Conservation (phyloP, 2,329 filamentous ascomycete genomes). For the Fusarium incarnatum region DNA sequence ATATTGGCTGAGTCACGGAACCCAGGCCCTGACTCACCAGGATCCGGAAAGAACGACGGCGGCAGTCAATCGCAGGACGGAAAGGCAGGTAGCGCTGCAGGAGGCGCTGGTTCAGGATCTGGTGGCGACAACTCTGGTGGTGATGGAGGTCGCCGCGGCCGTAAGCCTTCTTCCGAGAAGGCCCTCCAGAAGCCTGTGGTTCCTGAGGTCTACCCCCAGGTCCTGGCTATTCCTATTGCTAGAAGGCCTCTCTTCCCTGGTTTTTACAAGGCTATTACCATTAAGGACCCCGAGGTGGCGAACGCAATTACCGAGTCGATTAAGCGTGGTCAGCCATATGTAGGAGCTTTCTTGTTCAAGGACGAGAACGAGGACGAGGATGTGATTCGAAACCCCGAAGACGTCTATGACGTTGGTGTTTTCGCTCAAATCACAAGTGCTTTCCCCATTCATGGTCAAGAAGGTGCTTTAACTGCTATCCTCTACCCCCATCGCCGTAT, state of each 20-base stretch:
- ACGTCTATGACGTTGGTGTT: constrained; percentile 95
- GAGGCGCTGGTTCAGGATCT: constrained; percentile 62
- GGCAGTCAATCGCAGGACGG: constrained; percentile 59
- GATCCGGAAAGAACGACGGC: constrained; percentile 60
- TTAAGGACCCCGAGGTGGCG: constrained; percentile 91
- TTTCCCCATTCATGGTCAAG: constrained; percentile 89
- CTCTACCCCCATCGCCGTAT: constrained; percentile 96
- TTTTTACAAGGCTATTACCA: constrained; percentile 99
- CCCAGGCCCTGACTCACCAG: constrained; percentile 55
- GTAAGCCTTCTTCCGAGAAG: constrained; percentile 76
- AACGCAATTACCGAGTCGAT: constrained; percentile 96
- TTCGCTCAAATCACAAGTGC: constrained; percentile 98
- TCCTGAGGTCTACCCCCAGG: constrained; percentile 95
- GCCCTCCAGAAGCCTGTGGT: constrained; percentile 88
- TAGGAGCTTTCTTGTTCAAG: constrained; percentile 96
- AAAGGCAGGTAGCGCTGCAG: constrained; percentile 68
- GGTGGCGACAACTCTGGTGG: constrained; percentile 66
- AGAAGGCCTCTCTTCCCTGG: constrained; percentile 94
- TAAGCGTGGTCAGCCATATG: constrained; percentile 95
- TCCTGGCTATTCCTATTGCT: constrained; percentile 96
- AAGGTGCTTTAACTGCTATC: constrained; percentile 88
- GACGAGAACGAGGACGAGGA: constrained; percentile 95
- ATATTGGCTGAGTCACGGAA: constrained; percentile 61
- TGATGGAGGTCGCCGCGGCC: constrained; percentile 77
- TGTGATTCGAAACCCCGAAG: constrained; percentile 87